Percentiles rank a stretch among this genome's conserved stretches.
These are phyloP conservation scores for Nakazawaea ambrosiae DNA, from an alignment of 805 yeast genomes.

Conservation along the genomic window DNA sequence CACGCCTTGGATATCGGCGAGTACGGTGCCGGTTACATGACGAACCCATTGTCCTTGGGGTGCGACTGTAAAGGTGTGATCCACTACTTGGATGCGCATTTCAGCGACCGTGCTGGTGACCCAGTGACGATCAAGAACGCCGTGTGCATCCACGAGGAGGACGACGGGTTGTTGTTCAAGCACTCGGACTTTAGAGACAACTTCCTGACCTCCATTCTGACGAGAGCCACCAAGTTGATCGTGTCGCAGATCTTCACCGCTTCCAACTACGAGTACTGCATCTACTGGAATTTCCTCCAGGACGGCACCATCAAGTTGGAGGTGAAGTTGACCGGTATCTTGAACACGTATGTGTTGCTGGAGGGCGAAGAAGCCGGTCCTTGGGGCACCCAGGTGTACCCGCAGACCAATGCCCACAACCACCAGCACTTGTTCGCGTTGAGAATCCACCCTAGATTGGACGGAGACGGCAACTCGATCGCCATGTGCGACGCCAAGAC, in stretches of 20 bases:
- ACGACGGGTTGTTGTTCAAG: slow-evolving; percentile 60
- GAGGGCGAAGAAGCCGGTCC: slow-evolving; percentile 52
- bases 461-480: slow-evolving; percentile 59
- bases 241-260: slow-evolving; percentile 68
- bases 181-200: slow-evolving; percentile 68
- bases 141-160: slow-evolving; percentile 67
- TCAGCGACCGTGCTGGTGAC: slow-evolving; percentile 47
- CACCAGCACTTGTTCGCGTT: slow-evolving; percentile 67
- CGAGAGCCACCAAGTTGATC: slow-evolving; percentile 57
- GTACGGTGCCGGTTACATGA: slow-evolving; percentile 67
- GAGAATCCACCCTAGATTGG: slow-evolving; percentile 61
- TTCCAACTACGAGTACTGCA: slow-evolving; percentile 66
- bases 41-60: slow-evolving; percentile 58
- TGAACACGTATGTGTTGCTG: slow-evolving; percentile 52
- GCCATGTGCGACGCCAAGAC: slow-evolving; percentile 50
- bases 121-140: slow-evolving; percentile 57
- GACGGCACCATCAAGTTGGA: slow-evolving; percentile 68
- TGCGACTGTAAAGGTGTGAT: slow-evolving; percentile 71
- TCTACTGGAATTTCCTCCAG: slow-evolving; percentile 65
- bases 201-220: slow-evolving; percentile 52
- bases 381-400: slow-evolving; percentile 64
- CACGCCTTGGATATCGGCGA: slow-evolving; percentile 72
- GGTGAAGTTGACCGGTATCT: slow-evolving; percentile 61
- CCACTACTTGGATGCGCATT: slow-evolving; percentile 60
- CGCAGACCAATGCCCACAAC: slow-evolving; percentile 63